Evolutionary conservation across 1,284 basidiomycete species (phyloP).

Genomic region (Polyporus tsugae): DNA sequence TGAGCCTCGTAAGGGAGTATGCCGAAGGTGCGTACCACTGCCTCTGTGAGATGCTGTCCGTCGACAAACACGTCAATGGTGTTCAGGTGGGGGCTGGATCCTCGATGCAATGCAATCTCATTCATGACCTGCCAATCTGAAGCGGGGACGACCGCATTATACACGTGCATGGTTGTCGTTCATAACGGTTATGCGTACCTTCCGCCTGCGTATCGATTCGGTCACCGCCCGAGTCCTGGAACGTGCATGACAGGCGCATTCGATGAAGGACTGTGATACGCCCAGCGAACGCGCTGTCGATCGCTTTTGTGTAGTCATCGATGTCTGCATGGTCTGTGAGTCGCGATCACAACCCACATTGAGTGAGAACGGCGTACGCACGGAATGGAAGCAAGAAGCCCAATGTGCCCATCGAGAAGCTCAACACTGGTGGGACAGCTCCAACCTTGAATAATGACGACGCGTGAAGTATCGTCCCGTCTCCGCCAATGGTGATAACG

Average conservation of each 20-base stretch:
- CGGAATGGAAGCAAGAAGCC: constrained; percentile 96
- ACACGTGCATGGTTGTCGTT: not conserved
- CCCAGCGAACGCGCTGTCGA: constrained; percentile 80
- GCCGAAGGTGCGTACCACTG: constrained; percentile 73
- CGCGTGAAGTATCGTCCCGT: constrained; percentile 95
- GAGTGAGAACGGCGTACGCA: constrained; percentile 50
- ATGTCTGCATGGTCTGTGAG: constrained; percentile 62
- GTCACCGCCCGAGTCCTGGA: constrained; percentile 68
- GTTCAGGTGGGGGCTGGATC: constrained; percentile 90
- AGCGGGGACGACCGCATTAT: too few relatives aligned
- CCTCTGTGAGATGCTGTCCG: constrained; percentile 94
- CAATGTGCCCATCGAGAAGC: constrained; percentile 95
- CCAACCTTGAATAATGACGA: constrained; percentile 91
- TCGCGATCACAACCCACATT: not conserved
- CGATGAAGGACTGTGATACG: constrained; percentile 85
- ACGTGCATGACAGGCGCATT: constrained; percentile 87
- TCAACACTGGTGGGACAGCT: constrained; percentile 93
- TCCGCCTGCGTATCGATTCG: constrained; percentile 63
- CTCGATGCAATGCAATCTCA: constrained; percentile 93
- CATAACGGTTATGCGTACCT: constrained; percentile 48
- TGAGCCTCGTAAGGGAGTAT: not conserved
- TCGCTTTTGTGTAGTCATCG: constrained; percentile 79
- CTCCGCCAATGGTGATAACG: constrained; percentile 92
- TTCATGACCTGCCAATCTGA: constrained; percentile 97
- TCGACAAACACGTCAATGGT: constrained; percentile 97